A percentile compares a stretch with the other conserved stretches of the same genome.
Conservation (phyloP, 352 stramenopile species). For the Nothophytophthora sp. region DNA sequence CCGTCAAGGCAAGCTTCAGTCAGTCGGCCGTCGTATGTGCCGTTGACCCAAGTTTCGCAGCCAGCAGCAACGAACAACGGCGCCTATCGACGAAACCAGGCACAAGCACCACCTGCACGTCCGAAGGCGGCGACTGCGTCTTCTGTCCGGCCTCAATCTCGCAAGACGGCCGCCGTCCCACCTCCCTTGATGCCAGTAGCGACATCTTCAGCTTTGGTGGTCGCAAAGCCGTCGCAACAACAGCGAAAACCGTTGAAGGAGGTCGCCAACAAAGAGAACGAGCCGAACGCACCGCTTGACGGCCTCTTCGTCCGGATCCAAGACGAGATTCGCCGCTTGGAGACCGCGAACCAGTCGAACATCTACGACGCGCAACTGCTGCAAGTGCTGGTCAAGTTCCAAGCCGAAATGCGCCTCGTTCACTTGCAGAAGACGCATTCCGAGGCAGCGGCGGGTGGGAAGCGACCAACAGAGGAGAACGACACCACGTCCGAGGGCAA, state of each 20-base stretch:
- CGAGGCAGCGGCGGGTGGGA: background rate
- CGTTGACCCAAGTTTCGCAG: too few species aligned
- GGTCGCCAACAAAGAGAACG: background rate
- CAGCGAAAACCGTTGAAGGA: background rate
- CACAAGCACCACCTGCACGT: too few species aligned
- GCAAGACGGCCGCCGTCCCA: background rate
- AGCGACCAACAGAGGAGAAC: slow-evolving; percentile 10
- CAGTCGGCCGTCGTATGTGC: too few species aligned
- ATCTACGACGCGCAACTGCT: slow-evolving; percentile 35
- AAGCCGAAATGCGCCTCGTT: slow-evolving; percentile 27
- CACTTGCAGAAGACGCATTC: slow-evolving; percentile 17
- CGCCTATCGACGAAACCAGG: too few species aligned
- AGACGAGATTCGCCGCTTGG: slow-evolving; percentile 29
- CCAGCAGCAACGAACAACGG: too few species aligned
- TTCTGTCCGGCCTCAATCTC: too few species aligned
- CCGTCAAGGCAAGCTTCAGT: background rate
- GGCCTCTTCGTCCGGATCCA: slow-evolving; percentile 20
- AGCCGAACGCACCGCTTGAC: slow-evolving; percentile 2
- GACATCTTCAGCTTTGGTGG: slow-evolving; percentile 9
- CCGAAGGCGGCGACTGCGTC: too few species aligned
- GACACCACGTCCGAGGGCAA: slow-evolving; percentile 4
- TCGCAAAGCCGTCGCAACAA: slow-evolving; percentile 1
- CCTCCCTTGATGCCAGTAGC: background rate
- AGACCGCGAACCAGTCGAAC: slow-evolving; percentile 5
- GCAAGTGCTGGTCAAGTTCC: slow-evolving; percentile 36